Percentiles rank a stretch among this genome's conserved stretches.
These are phyloP conservation scores for Claviceps citrina DNA, from an alignment of 2,329 filamentous ascomycete genomes.

Conservation along the genomic window DNA sequence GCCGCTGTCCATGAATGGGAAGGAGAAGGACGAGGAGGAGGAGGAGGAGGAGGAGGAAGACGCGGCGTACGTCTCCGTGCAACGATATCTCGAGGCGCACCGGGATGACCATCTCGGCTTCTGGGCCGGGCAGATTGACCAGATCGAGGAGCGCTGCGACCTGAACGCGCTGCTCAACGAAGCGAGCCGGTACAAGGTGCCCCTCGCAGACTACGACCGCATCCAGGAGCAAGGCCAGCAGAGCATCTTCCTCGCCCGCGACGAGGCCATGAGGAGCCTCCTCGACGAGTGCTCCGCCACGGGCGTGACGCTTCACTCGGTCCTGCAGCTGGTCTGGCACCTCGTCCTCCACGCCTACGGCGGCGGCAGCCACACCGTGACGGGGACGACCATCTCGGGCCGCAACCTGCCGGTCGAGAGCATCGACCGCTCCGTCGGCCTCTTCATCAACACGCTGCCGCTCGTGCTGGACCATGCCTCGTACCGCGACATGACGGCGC, in stretches of 20 bases:
- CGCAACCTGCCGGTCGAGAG: constrained; percentile 1
- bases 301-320: background rate
- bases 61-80: background rate
- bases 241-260: background rate
- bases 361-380: constrained; percentile 1
- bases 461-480: background rate
- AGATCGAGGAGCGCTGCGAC: background rate
- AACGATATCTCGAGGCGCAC: background rate
- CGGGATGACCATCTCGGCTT: background rate
- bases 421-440: constrained; percentile 1
- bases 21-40: too few species aligned
- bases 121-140: background rate
- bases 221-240: background rate
- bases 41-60: too few species aligned
- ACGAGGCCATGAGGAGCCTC: background rate
- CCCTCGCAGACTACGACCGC: constrained; percentile 1
- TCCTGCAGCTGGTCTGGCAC: constrained; percentile 1
- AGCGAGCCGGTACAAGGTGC: constrained; percentile 1
- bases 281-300: background rate
- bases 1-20: too few species aligned
- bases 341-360: constrained; percentile 1
- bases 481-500: background rate
- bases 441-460: constrained; percentile 1
- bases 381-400: constrained; percentile 1
- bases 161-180: constrained; percentile 1